These are phyloP conservation scores for Podaxis sp. DNA, from an alignment of 768 basidiomycete genomes.

Conservation along the genomic window DNA sequence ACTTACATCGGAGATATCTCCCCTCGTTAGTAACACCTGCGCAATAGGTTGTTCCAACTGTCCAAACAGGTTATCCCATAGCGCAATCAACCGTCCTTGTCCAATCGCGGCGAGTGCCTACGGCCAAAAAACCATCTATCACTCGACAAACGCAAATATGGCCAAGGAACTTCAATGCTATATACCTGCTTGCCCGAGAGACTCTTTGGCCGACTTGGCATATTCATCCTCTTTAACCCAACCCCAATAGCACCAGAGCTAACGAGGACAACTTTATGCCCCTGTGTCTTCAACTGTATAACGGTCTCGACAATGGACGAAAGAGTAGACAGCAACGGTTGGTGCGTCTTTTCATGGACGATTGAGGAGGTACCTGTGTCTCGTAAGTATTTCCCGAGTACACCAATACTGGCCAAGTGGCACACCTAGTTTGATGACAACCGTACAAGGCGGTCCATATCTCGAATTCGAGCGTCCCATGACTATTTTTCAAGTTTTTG, in stretches of 20 bases:
- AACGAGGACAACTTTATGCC: constrained; percentile 94
- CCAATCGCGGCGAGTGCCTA: constrained; percentile 97
- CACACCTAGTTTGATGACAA: constrained; percentile 85
- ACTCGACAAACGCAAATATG: neutral
- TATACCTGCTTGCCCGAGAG: constrained; percentile 89
- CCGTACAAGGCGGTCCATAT: constrained; percentile 41
- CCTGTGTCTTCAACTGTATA: constrained; percentile 67
- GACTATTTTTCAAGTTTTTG: neutral
- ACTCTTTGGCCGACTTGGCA: constrained; percentile 76
- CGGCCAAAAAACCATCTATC: neutral
- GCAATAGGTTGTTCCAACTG: constrained; percentile 95
- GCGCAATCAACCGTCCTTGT: constrained; percentile 91
- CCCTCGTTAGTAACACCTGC: constrained; percentile 90
- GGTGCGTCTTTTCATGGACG: constrained; percentile 90
- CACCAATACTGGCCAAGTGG: constrained; percentile 1
- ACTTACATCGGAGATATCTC: constrained; percentile 94
- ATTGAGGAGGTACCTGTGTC: constrained; percentile 89
- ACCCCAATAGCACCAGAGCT: constrained; percentile 98
- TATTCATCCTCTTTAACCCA: constrained; percentile 87
- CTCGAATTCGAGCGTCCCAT: constrained; percentile 8
- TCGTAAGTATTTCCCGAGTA: neutral
- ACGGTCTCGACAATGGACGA: constrained; percentile 93
- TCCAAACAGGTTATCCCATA: constrained; percentile 96
- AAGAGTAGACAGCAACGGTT: constrained; percentile 86
- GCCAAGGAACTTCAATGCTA: constrained; percentile 5